Percentiles rank a stretch among this genome's conserved stretches.
Evolutionary conservation across 2,329 filamentous ascomycete species (phyloP).

Genomic region (Neoascochyta sp.): DNA sequence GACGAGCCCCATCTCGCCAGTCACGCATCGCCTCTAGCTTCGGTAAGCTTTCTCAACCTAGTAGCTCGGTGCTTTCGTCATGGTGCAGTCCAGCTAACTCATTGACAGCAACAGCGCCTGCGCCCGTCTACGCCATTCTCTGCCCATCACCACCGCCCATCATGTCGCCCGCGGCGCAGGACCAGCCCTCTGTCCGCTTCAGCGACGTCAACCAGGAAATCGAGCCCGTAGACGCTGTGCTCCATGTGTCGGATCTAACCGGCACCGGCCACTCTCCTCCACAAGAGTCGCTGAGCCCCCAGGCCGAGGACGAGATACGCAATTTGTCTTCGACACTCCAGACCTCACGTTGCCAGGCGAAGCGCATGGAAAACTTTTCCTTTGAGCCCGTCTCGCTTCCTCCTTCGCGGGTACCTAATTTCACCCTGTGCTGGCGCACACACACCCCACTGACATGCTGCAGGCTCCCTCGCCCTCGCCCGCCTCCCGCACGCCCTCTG

Average conservation of each 20-base stretch:
- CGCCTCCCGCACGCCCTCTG: conserved; percentile 44
- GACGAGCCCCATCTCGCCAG: conserved; percentile 14
- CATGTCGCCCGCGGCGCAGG: conserved; percentile 26
- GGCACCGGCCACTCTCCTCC: conserved; percentile 14
- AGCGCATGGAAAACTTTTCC: conserved; percentile 78
- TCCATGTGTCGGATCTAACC: conserved; percentile 32
- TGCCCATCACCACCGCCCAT: too few relatives aligned
- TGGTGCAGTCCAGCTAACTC: too few relatives aligned
- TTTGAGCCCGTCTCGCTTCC: conserved; percentile 91
- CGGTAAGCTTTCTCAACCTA: conserved; percentile 17
- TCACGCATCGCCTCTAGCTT: conserved; percentile 10
- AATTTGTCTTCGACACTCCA: conserved; percentile 70
- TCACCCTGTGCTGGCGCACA: conserved; percentile 3
- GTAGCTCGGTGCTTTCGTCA: conserved; percentile 19
- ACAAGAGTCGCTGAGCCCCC: conserved; percentile 37
- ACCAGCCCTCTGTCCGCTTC: conserved; percentile 39
- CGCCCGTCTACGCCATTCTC: too few relatives aligned
- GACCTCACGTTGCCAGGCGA: conserved; percentile 72
- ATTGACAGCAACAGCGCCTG: too few relatives aligned
- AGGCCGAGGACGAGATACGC: conserved; percentile 61
- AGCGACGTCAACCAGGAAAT: conserved; percentile 40
- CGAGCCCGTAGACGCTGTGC: conserved; percentile 31
- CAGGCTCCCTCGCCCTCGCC: conserved; percentile 49
- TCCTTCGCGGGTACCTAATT: conserved; percentile 67
- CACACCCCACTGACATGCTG: conserved; percentile 24